Evolutionary conservation across 2,329 filamentous ascomycete species (phyloP), one percentile per base, ranked within the genome.

Genomic region (Alternaria longipes): DNA sequence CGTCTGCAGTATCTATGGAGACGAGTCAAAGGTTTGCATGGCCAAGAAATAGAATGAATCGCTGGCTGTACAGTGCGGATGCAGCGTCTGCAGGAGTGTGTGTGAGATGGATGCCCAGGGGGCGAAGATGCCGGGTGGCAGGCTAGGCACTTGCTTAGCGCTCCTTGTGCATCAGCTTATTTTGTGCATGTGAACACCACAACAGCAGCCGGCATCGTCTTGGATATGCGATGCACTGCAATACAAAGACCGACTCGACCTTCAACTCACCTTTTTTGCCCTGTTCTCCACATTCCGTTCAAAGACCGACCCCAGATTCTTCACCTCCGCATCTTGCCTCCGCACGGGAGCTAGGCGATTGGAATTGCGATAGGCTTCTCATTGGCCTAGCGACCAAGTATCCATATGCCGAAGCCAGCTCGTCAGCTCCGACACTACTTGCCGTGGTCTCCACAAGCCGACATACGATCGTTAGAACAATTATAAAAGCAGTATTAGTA

Each of bases 261-360:
- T 41, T 34, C 20, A 42, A 52, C 16, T 53, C 4, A 24, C 5
- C 9, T 32, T 11, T 4, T 26, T 52, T 34, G 34, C 32, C 26
- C 20, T 46, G 14, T 18, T 59, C 54, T 54, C 56, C 60, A 55
- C 52, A 36, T 12, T 4, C 20, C 28, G 20, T 44, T 64, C 69
- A 71, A 60, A 70, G 42, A 55, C 69, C 69, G 69, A 70, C 66
- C 64, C 69, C 66, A 58, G 67, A 55, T 62, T 60, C 59, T 38
- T 14, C 26, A 22, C 30, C 64, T 55, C 59, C 56, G 51, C 59
- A 51, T 38, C 54, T 8, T 11, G 41, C 28, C 32, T 54, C 56
- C 34, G 50, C 42, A 54, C 24, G 34, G 24, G 36, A 50, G 30
- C 46, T 50, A 50, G 46, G 46, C 32, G 46, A 50, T 26, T 50